Percentiles rank a stretch among this genome's conserved stretches.
These are phyloP conservation scores for Umbellularia californica DNA, from an alignment of 164 flowering plant species.

Conservation along the genomic window DNA sequence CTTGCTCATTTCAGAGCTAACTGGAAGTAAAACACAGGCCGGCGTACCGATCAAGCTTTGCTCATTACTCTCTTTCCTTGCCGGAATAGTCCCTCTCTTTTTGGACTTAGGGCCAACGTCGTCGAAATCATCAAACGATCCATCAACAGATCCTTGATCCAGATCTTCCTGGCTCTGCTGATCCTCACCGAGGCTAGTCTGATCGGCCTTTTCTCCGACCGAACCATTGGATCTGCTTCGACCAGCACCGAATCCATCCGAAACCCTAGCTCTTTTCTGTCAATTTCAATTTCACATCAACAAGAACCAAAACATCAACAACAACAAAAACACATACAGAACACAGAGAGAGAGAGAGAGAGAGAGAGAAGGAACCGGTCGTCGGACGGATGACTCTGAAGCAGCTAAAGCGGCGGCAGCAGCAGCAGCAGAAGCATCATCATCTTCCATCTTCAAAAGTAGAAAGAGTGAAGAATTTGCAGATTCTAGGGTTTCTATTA, in stretches of 20 bases:
- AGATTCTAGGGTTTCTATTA: no score
- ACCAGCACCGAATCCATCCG: conserved; percentile 7
- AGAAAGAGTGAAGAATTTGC: not conserved
- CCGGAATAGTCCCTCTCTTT: conserved; percentile 25
- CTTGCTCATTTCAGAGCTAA: not conserved
- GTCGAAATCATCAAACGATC: conserved; percentile 51
- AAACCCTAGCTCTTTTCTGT: conserved; percentile 45
- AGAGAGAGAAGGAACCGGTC: not conserved
- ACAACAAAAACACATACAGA: no score
- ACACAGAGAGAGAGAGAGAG: not conserved
- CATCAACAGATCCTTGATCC: conserved; percentile 35
- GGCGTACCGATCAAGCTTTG: conserved; percentile 48
- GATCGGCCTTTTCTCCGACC: conserved; percentile 19
- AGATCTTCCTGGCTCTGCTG: conserved; percentile 19
- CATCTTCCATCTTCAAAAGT: not conserved
- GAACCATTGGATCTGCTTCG: conserved; percentile 11
- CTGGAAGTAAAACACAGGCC: not conserved
- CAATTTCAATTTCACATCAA: not conserved
- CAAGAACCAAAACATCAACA: not conserved
- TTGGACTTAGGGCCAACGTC: conserved; percentile 43
- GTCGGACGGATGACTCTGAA: not conserved
- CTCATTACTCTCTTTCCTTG: conserved; percentile 16
- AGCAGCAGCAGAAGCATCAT: not conserved
- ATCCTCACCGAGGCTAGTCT: conserved; percentile 26
- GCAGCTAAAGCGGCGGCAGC: not conserved